phyloP scores from a whole-genome alignment of 768 basidiomycete genomes.

The Hygrophoropsis aurantiaca region DNA sequence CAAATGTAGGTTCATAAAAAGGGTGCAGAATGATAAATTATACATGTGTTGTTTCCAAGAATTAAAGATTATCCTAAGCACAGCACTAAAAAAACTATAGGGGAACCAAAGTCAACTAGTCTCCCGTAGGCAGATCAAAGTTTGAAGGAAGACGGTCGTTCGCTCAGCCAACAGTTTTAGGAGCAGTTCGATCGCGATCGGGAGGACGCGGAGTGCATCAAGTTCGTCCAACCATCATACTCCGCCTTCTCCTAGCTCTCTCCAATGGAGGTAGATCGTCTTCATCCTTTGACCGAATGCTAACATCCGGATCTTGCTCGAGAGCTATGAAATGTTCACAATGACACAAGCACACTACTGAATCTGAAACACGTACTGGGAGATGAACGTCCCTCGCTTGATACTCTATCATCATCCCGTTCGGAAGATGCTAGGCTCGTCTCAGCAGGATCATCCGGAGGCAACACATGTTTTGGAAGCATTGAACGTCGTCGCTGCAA shows the following conservation, averaged over 20 bases:
- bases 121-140: too few species aligned
- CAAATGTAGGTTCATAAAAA: too few species aligned
- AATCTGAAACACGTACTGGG: slow-evolving; percentile 32
- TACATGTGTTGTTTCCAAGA: too few species aligned
- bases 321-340: slow-evolving; percentile 11
- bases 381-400: slow-evolving; percentile 27
- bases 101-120: too few species aligned
- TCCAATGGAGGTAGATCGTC: slow-evolving; percentile 70
- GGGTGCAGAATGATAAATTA: too few species aligned
- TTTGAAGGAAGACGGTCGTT: too few species aligned
- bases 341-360: slow-evolving; percentile 35
- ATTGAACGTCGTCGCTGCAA: slow-evolving; percentile 70
- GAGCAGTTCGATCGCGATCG: too few species aligned
- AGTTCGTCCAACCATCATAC: slow-evolving; percentile 25
- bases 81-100: too few species aligned
- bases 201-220: too few species aligned
- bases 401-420: slow-evolving; percentile 31
- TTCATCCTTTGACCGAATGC: slow-evolving; percentile 38
- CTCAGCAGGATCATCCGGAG: slow-evolving; percentile 21
- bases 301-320: slow-evolving; percentile 26
- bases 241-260: slow-evolving; percentile 56
- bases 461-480: slow-evolving; percentile 60
- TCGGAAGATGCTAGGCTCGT: slow-evolving; percentile 20
- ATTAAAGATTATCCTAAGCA: too few species aligned
- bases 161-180: too few species aligned